phyloP scores from a whole-genome alignment of 78 protist species.

The Tieghemostelium lacteum region DNA sequence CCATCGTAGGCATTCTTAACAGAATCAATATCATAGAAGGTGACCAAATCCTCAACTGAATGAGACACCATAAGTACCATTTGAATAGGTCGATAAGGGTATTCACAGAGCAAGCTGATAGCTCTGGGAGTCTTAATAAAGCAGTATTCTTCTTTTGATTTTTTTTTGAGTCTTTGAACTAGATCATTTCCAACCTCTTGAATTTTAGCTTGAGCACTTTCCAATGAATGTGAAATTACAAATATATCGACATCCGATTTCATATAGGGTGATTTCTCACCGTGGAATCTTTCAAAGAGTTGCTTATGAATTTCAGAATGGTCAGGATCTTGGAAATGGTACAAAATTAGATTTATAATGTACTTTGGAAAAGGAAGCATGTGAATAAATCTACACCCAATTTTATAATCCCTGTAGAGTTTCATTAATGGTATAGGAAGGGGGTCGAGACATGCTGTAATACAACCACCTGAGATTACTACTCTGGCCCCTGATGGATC shows the following conservation, averaged over 20 bases:
- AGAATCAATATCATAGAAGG: constrained; percentile 18
- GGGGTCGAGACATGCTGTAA: constrained; percentile 1
- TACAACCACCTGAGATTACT: constrained; percentile 14
- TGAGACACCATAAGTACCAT: not conserved
- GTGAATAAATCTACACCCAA: not conserved
- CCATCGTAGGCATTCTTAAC: not conserved
- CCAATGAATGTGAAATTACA: not conserved
- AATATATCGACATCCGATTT: constrained; percentile 1
- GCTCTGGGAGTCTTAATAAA: constrained; percentile 21
- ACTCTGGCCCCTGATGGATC: not conserved
- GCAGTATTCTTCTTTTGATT: no score
- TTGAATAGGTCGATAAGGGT: constrained; percentile 56
- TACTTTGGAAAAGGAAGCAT: not conserved
- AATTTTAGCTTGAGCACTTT: not conserved
- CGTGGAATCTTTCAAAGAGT: not conserved
- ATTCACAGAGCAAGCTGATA: not conserved
- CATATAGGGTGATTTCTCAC: not conserved
- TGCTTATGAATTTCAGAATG: not conserved
- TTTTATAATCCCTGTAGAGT: not conserved
- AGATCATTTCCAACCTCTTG: not conserved
- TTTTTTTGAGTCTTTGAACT: no score
- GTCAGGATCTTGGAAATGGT: not conserved
- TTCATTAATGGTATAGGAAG: not conserved
- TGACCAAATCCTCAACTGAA: constrained; percentile 24
- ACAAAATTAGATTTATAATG: not conserved